Evolutionary conservation across 352 stramenopile species (phyloP).

Genomic region (Pythium graminicola): DNA sequence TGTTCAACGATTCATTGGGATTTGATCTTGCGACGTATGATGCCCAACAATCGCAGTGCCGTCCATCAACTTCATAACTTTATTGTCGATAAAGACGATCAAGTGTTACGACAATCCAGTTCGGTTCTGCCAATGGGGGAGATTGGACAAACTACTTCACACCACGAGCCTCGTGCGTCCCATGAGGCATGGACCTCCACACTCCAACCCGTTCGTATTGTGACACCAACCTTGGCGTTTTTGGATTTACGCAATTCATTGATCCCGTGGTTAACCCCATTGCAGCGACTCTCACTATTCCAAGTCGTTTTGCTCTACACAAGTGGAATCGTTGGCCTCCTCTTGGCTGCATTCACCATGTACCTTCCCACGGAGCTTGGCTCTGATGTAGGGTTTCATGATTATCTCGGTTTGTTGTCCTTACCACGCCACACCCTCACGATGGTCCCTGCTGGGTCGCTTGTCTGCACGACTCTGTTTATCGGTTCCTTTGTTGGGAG

Average conservation of each 20-base stretch:
- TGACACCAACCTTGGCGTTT: conserved; percentile 14
- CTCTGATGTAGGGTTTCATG: neutral
- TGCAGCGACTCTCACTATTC: neutral
- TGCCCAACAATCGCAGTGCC: neutral
- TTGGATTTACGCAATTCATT: conserved; percentile 8
- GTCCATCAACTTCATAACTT: conserved; percentile 1
- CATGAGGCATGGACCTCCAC: no score
- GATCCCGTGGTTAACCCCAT: neutral
- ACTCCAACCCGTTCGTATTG: neutral
- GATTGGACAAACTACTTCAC: no score
- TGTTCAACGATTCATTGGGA: conserved; percentile 7
- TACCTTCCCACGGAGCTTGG: conserved; percentile 5
- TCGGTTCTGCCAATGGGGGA: no score
- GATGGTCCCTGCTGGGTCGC: neutral
- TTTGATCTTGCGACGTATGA: conserved; percentile 10
- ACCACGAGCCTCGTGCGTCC: no score
- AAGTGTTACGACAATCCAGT: neutral
- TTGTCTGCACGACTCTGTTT: conserved; percentile 10
- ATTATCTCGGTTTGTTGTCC: conserved; percentile 1
- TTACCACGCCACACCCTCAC: neutral
- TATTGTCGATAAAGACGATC: neutral
- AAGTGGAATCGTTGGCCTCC: neutral
- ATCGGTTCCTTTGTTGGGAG: conserved; percentile 1
- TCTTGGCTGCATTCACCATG: conserved; percentile 18
- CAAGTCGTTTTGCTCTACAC: neutral